These are phyloP conservation scores for Chaetomium globosum DNA, from an alignment of 2,329 filamentous ascomycete species.

Conservation along the genomic window DNA sequence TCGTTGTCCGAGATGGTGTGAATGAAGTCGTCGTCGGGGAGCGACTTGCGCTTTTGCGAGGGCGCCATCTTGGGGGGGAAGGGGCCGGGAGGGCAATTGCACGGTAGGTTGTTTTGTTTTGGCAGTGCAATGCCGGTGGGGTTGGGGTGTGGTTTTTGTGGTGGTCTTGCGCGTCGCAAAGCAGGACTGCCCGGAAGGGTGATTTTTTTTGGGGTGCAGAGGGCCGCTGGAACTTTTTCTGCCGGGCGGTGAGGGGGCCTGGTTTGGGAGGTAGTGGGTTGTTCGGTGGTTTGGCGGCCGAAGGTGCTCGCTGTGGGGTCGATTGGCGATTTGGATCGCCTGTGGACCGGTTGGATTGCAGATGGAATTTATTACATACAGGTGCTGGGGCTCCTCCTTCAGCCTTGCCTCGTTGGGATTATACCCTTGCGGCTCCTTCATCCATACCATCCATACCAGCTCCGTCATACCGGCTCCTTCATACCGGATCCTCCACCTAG, in stretches of 20 bases:
- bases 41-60: conserved; percentile 50
- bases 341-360: neutral
- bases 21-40: conserved; percentile 58
- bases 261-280: neutral
- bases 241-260: conserved; percentile 35
- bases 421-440: no score
- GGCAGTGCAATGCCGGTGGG: neutral
- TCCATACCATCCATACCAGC: no score
- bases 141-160: conserved; percentile 5
- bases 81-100: no score
- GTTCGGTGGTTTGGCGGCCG: conserved; percentile 14
- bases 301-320: conserved; percentile 17
- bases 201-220: conserved; percentile 22
- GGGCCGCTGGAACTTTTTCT: conserved; percentile 35
- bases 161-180: neutral
- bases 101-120: neutral
- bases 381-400: neutral
- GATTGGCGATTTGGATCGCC: conserved; percentile 1
- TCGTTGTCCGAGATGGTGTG: conserved; percentile 63
- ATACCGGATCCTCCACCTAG: no score
- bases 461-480: no score
- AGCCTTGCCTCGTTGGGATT: neutral
- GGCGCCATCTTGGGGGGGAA: conserved; percentile 49
- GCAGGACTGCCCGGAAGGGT: no score
- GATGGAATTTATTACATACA: neutral